These are phyloP conservation scores for Verticillium nonalfalfae DNA, from an alignment of 2,329 filamentous ascomycete species.

Conservation along the genomic window DNA sequence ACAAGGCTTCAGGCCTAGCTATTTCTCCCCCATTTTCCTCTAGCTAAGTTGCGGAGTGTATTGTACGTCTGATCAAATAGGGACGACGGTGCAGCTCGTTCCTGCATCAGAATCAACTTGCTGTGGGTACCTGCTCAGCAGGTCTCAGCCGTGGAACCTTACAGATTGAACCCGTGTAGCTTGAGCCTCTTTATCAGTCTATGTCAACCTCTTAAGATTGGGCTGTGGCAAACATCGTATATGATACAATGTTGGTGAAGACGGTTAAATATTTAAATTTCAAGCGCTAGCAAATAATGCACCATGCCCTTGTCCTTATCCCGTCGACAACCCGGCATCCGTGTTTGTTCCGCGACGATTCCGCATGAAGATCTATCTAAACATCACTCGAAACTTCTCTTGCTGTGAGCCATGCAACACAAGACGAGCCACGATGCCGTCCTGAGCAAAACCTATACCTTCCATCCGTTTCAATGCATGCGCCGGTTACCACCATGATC, in stretches of 20 bases:
- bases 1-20: too few relatives aligned
- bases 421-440: background rate
- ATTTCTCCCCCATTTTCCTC: too few relatives aligned
- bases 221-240: too few relatives aligned
- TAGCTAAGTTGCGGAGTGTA: too few relatives aligned
- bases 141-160: background rate
- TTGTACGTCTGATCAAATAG: background rate
- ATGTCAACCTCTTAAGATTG: too few relatives aligned
- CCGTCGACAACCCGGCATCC: background rate
- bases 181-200: background rate
- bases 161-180: background rate
- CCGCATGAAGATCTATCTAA: background rate
- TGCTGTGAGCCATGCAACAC: background rate
- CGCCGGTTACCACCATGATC: background rate
- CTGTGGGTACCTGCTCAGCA: background rate
- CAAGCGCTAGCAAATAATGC: background rate
- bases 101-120: background rate
- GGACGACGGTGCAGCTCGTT: background rate
- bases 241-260: too few relatives aligned
- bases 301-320: background rate
- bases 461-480: background rate
- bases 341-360: background rate
- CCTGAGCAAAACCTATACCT: background rate
- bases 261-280: background rate
- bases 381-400: background rate